Evolutionary conservation across 306 rosid genomes (phyloP).

Genomic region (Rosa chinensis): DNA sequence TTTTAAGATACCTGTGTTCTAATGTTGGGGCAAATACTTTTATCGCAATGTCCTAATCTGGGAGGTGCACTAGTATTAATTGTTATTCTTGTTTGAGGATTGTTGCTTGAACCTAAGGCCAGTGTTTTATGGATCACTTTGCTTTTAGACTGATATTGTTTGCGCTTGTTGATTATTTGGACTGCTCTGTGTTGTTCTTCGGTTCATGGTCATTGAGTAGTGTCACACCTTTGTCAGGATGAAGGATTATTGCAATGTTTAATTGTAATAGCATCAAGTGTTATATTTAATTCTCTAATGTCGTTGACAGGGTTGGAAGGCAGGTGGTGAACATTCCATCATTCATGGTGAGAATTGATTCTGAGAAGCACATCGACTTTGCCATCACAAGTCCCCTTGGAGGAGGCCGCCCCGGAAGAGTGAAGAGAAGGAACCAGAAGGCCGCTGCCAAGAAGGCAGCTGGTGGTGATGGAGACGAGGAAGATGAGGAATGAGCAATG

Average conservation of each 20-base stretch:
- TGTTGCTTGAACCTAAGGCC: neutral
- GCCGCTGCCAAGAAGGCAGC: conserved; percentile 45
- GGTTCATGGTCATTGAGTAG: neutral
- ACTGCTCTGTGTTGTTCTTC: neutral
- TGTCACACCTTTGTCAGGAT: neutral
- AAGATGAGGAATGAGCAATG: conserved; percentile 36
- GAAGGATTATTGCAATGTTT: neutral
- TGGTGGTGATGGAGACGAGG: conserved; percentile 44
- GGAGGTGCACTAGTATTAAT: neutral
- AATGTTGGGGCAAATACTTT: neutral
- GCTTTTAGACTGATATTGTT: neutral
- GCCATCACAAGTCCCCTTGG: conserved; percentile 34
- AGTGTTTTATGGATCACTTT: neutral
- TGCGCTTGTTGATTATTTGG: neutral
- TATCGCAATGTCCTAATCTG: neutral
- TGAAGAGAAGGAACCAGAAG: conserved; percentile 46
- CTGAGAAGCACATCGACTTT: conserved; percentile 35
- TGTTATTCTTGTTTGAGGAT: neutral
- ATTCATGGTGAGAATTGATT: conserved; percentile 32
- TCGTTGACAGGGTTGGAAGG: conserved; percentile 28
- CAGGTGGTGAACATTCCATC: conserved; percentile 36
- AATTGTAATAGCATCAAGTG: neutral
- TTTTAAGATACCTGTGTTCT: neutral
- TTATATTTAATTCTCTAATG: neutral
- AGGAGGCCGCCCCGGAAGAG: conserved; percentile 38